phyloP scores from a whole-genome alignment of 2,329 filamentous ascomycete species.

The Fusarium luffae region DNA sequence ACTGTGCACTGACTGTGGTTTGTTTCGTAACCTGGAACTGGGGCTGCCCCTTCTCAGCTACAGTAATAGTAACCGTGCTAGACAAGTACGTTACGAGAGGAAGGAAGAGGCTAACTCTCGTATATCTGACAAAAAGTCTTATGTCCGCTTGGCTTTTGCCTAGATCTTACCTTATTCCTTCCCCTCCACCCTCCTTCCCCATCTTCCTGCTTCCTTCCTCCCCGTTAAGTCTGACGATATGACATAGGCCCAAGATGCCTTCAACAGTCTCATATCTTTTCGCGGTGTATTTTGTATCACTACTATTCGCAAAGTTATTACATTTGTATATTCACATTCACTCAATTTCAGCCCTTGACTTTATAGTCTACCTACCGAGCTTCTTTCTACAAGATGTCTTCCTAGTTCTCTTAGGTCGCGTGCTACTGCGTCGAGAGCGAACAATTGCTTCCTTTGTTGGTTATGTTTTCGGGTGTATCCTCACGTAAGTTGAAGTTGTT shows the following conservation, averaged over 20 bases:
- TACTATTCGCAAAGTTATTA: constrained; percentile 44
- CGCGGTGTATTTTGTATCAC: constrained; percentile 44
- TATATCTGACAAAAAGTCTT: constrained; percentile 30
- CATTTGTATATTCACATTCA: constrained; percentile 44
- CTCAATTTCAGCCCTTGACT: constrained; percentile 40
- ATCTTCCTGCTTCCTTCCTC: not conserved
- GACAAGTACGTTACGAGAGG: not conserved
- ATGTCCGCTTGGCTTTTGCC: constrained; percentile 40
- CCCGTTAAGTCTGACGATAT: constrained; percentile 23
- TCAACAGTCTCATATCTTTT: constrained; percentile 45
- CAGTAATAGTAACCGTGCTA: not conserved
- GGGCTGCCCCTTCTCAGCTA: constrained; percentile 24
- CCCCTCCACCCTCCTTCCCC: constrained; percentile 12
- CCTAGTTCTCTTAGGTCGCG: constrained; percentile 37
- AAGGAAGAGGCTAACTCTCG: not conserved
- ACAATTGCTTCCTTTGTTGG: constrained; percentile 36
- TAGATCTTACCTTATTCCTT: constrained; percentile 25
- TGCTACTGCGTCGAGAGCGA: constrained; percentile 42
- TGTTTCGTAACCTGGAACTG: constrained; percentile 17
- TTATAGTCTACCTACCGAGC: constrained; percentile 46
- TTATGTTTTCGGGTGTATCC: constrained; percentile 36
- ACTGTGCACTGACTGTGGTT: not conserved
- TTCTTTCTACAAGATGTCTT: constrained; percentile 46
- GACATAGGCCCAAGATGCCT: constrained; percentile 39
- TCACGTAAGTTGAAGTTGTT: constrained; percentile 32